Conservation (phyloP, 345 rosid species). For the Syzygium aromaticum region DNA sequence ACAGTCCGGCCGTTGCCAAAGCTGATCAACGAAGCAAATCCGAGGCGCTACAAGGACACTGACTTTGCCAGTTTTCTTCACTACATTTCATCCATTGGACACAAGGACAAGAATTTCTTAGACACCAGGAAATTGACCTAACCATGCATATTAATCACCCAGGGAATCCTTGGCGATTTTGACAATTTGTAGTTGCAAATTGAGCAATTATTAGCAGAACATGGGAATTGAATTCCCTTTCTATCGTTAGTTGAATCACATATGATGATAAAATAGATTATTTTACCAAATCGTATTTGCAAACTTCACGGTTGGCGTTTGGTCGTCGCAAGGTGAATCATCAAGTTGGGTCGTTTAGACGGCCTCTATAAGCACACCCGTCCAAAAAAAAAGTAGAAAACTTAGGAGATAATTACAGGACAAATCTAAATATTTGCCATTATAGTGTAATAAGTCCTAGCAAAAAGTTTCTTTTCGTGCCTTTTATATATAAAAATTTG, state of each 20-base stretch:
- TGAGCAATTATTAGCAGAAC: background rate
- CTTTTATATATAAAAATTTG: background rate
- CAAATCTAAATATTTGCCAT: background rate
- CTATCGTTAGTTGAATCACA: background rate
- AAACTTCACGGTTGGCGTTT: background rate
- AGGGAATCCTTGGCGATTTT: background rate
- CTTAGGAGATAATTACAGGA: too few species aligned
- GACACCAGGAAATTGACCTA: conserved; percentile 16
- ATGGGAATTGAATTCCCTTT: background rate
- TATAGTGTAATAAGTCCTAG: background rate
- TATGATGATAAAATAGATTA: background rate
- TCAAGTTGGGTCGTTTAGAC: background rate
- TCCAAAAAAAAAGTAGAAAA: background rate
- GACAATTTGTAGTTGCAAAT: background rate
- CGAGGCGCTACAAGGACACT: conserved; percentile 24
- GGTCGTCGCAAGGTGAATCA: background rate
- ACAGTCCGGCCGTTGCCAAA: conserved; percentile 13
- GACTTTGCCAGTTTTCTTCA: conserved; percentile 17
- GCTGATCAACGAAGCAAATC: conserved; percentile 13
- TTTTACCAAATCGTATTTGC: background rate
- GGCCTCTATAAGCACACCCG: background rate
- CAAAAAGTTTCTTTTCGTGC: background rate
- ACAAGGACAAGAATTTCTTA: conserved; percentile 18
- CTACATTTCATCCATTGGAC: conserved; percentile 11
- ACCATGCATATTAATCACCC: background rate